Evolutionary conservation across 345 rosid genomes (phyloP).

Genomic region (Fremontodendron californicum): DNA sequence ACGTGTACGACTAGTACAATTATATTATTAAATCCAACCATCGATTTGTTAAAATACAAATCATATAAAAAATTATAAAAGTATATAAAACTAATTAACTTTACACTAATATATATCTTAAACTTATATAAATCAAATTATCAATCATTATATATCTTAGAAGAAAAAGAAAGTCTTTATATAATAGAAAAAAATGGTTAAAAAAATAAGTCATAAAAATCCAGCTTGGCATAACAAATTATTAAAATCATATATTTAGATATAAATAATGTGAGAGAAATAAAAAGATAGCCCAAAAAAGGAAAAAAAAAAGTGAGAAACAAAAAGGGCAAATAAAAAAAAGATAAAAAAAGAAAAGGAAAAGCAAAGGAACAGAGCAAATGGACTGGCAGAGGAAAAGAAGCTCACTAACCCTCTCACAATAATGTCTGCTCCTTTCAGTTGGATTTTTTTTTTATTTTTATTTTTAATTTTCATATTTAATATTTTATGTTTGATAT

Average conservation of each 20-base stretch:
- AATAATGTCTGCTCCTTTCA: background rate
- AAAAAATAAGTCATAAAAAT: background rate
- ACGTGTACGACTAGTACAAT: too few species aligned
- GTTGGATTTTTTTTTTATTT: background rate
- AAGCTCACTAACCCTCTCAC: background rate
- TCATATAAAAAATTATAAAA: too few species aligned
- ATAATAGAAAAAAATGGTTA: too few species aligned
- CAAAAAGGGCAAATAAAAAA: background rate
- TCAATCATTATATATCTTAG: too few species aligned
- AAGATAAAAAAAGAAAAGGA: too few species aligned
- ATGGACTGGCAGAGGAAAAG: slow-evolving; percentile 25
- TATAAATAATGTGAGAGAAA: background rate
- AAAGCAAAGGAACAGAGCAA: background rate
- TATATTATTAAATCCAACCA: too few species aligned
- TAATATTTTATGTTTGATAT: too few species aligned
- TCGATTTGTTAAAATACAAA: too few species aligned
- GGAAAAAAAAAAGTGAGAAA: background rate
- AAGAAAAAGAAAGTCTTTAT: too few species aligned
- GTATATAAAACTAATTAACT: too few species aligned
- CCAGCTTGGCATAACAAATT: background rate
- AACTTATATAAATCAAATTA: too few species aligned
- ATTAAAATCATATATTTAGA: background rate
- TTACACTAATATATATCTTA: too few species aligned
- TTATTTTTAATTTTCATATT: background rate
- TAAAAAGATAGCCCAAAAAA: background rate